These are phyloP conservation scores for Gaultheria prostrata DNA, from an alignment of 148 eudicot genomes.

Conservation along the genomic window DNA sequence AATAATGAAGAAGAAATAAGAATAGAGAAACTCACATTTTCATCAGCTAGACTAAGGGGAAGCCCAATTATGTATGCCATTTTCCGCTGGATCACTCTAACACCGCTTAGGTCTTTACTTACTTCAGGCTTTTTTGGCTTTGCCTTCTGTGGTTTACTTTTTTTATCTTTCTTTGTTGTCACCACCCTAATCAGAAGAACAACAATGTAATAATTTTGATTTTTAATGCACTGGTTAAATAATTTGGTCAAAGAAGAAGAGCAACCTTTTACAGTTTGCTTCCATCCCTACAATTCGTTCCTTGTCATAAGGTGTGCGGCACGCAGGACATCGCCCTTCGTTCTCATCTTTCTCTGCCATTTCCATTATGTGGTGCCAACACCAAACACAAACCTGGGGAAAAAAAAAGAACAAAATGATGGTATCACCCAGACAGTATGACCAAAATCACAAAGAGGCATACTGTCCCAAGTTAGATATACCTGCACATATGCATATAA, in stretches of 20 bases:
- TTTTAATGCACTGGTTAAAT: neutral
- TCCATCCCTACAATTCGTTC: slow-evolving; percentile 47
- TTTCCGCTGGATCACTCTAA: slow-evolving; percentile 62
- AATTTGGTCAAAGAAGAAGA: slow-evolving; percentile 10
- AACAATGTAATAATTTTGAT: slow-evolving; percentile 6
- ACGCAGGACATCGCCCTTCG: slow-evolving; percentile 64
- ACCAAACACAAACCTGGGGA: slow-evolving; percentile 61
- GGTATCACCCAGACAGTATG: neutral
- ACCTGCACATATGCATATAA: neutral
- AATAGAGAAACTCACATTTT: slow-evolving; percentile 35
- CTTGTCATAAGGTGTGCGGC: slow-evolving; percentile 54
- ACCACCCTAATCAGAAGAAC: slow-evolving; percentile 26
- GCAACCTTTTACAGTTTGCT: slow-evolving; percentile 47
- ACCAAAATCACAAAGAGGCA: neutral
- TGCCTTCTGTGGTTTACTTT: slow-evolving; percentile 46
- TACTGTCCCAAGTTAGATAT: neutral
- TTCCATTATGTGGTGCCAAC: slow-evolving; percentile 67
- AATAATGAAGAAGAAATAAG: slow-evolving; percentile 11
- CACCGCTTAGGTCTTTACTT: slow-evolving; percentile 44
- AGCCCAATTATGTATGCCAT: slow-evolving; percentile 67
- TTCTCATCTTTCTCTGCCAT: slow-evolving; percentile 63
- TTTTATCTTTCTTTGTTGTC: slow-evolving; percentile 31
- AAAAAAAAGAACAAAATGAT: neutral
- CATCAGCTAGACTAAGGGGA: slow-evolving; percentile 58
- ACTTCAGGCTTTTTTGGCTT: slow-evolving; percentile 48